phyloP scores from a whole-genome alignment of 2,329 filamentous ascomycete genomes.

The Dothiorella sarmentorum region DNA sequence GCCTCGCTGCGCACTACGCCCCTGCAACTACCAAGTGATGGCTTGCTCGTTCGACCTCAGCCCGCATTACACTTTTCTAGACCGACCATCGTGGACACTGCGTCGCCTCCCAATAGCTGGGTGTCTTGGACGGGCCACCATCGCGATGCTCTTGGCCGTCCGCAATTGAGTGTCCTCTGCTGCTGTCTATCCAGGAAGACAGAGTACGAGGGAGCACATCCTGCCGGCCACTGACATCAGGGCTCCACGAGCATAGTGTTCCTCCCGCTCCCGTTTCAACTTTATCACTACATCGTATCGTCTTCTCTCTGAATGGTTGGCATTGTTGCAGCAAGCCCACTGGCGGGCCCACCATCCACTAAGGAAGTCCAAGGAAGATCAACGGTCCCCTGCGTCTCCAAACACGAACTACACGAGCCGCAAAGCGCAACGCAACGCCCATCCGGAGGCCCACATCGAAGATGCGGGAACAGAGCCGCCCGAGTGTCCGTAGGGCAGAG shows the following conservation, averaged over 20 bases:
- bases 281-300: neutral
- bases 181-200: neutral
- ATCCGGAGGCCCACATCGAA: neutral
- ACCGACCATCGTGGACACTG: neutral
- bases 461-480: neutral
- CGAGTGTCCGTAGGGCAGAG: neutral
- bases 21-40: neutral
- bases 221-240: too few relatives aligned
- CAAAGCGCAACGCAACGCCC: neutral
- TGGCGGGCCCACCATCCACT: neutral
- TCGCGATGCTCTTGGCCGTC: too few relatives aligned
- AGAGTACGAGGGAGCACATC: too few relatives aligned
- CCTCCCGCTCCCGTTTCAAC: neutral
- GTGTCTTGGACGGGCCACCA: too few relatives aligned
- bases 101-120: neutral
- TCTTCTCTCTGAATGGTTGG: neutral
- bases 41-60: neutral
- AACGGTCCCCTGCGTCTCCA: slow-evolving; percentile 4
- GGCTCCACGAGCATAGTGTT: neutral
- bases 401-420: slow-evolving; percentile 12
- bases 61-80: neutral
- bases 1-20: neutral
- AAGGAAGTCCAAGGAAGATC: neutral
- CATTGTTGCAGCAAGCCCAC: neutral
- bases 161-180: too few relatives aligned